Conservation (phyloP, 192 early-diverging fungal species). For the Backusella macrospora region DNA sequence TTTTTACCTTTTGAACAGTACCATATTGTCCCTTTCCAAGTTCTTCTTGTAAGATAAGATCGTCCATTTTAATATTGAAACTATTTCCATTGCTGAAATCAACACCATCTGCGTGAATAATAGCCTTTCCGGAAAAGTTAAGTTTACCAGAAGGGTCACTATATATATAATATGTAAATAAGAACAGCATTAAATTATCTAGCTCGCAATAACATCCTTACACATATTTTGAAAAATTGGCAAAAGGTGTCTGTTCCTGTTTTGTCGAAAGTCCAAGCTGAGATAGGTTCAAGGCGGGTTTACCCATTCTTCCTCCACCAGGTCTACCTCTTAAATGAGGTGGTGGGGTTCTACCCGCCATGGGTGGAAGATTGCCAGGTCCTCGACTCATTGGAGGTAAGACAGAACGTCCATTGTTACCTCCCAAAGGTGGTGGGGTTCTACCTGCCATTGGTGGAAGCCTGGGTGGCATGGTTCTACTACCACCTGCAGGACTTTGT, state of each 20-base stretch:
- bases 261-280: conserved; percentile 33
- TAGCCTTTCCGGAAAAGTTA: conserved; percentile 91
- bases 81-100: conserved; percentile 88
- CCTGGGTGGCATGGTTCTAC: not conserved
- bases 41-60: conserved; percentile 75
- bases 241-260: conserved; percentile 55
- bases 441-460: conserved; percentile 3
- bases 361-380: conserved; percentile 24
- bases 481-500: not conserved
- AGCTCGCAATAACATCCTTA: conserved; percentile 38
- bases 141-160: conserved; percentile 86
- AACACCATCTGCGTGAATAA: conserved; percentile 87
- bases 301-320: conserved; percentile 9
- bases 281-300: conserved; percentile 31
- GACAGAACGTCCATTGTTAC: conserved; percentile 18
- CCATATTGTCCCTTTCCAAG: conserved; percentile 94
- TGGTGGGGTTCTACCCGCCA: conserved; percentile 15
- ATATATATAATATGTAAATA: conserved; percentile 19
- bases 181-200: not conserved
- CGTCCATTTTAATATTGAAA: conserved; percentile 88
- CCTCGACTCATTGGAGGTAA: conserved; percentile 32
- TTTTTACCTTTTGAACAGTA: conserved; percentile 81
- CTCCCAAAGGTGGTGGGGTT: conserved; percentile 1
- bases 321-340: conserved; percentile 14
- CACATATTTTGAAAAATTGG: conserved; percentile 71